Evolutionary conservation across 2,329 filamentous ascomycete genomes (phyloP), one percentile per base, ranked within the genome.

Genomic region (Leptosphaerulina australis): DNA sequence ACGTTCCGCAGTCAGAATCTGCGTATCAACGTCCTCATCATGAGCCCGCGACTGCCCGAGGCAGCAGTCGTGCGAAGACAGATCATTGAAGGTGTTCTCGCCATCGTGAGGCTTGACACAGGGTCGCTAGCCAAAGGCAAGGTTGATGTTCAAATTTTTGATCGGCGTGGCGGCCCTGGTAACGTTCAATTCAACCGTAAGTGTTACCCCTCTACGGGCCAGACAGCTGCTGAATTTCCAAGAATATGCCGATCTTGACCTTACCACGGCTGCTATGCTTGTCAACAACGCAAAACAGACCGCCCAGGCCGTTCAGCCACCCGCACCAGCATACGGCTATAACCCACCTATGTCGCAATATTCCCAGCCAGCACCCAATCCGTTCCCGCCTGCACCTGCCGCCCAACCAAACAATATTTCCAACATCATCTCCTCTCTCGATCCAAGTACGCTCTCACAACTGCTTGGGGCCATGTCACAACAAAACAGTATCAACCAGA

Each of bases 61-160:
- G 84, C 88, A 26, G 83, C 87, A 4, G 86, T 96, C n/a, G 84
- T 97, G 43, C 86, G 90, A 59, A 83, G 89, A 43, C 91, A 96
- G 68, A 89, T 95, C 28, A 77, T 92, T 9, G 92, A 97, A 71
- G 93, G 94, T 14, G 93, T 97, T 1, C 82, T 90, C 41, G 93
- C 88, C 7, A 88, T 97, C 11, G 85, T 90, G 4, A 87, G 91
- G 62, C 81, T 97, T 11, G 86, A 88, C 53, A 79, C 84, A 40
- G 78, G 80, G 35, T 83, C 90, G 17, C 88, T 96, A 64, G 78
- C 80, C 25, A 81, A 81, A 1, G 85, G 86, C 57, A 91, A 87
- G 67, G 88, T 97, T 40, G 84, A 88, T 0, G 77, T 97, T 3
- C 90, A 93, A 62, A 83, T 96, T 5, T 97, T 97, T 66, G 88